phyloP scores from a whole-genome alignment of 352 stramenopile genomes.

The Blastocystis sp. region DNA sequence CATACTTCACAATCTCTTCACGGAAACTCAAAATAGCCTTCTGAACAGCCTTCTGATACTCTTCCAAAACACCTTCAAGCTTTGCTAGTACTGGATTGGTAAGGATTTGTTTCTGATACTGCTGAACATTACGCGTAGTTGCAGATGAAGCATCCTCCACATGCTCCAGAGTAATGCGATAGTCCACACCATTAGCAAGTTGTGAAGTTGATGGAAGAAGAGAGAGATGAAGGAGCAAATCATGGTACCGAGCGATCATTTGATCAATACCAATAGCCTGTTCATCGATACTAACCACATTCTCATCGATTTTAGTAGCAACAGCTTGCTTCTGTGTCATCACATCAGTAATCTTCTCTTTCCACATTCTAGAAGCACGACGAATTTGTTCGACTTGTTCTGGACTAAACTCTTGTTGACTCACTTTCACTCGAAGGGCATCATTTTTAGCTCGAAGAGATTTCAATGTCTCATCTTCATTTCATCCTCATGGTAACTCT shows the following conservation, averaged over 20 bases:
- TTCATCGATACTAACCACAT: neutral
- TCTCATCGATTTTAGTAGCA: neutral
- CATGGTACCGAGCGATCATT: neutral
- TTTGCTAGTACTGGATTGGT: neutral
- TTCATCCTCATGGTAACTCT: neutral
- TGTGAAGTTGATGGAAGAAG: neutral
- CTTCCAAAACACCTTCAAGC: constrained; percentile 1
- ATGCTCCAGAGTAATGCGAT: constrained; percentile 2
- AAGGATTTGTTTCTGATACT: constrained; percentile 34
- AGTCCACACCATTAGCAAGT: constrained; percentile 21
- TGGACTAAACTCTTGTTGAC: constrained; percentile 42
- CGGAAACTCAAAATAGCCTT: neutral
- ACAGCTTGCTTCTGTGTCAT: constrained; percentile 6
- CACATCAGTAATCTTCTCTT: constrained; percentile 14
- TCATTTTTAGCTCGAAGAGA: constrained; percentile 30
- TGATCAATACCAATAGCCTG: constrained; percentile 9
- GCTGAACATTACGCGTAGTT: constrained; percentile 1
- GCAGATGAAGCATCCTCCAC: constrained; percentile 29
- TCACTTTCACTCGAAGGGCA: constrained; percentile 1
- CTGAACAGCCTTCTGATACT: neutral
- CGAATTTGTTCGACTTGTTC: constrained; percentile 46
- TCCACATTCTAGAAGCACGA: neutral
- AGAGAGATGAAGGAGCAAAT: neutral
- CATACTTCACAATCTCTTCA: constrained; percentile 29
- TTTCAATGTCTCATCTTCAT: neutral